phyloP scores from a whole-genome alignment of 306 rosid genomes.

The Vicia sativa region DNA sequence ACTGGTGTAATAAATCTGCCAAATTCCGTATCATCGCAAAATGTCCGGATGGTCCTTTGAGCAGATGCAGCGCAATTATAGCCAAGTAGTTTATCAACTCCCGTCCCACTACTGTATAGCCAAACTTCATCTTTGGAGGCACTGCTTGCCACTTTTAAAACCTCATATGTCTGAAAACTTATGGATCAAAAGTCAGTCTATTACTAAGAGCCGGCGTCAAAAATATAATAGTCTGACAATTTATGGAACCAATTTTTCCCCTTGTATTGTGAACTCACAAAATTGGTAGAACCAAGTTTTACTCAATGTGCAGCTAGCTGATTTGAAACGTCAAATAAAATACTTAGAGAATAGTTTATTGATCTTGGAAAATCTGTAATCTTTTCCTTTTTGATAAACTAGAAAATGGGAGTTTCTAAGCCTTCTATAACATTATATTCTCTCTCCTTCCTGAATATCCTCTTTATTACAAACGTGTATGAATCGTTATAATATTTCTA shows the following conservation, averaged over 20 bases:
- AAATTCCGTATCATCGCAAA: conserved; percentile 54
- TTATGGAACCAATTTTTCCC: too few species aligned
- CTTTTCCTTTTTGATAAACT: not conserved
- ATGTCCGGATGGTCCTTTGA: conserved; percentile 45
- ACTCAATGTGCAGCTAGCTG: conserved; percentile 26
- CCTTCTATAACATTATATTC: conserved; percentile 16
- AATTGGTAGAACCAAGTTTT: conserved; percentile 8
- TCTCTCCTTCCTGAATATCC: not conserved
- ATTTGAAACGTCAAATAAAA: conserved; percentile 15
- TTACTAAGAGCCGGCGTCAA: conserved; percentile 33
- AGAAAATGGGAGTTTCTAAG: conserved; percentile 8
- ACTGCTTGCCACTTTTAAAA: conserved; percentile 62
- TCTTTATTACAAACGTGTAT: not conserved
- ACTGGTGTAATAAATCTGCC: conserved; percentile 61
- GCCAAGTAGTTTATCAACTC: conserved; percentile 49
- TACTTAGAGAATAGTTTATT: conserved; percentile 9
- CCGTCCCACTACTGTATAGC: conserved; percentile 62
- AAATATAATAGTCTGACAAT: conserved; percentile 23
- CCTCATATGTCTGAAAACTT: conserved; percentile 71
- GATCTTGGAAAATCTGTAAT: conserved; percentile 14
- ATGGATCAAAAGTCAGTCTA: conserved; percentile 49
- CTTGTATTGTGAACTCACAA: conserved; percentile 4
- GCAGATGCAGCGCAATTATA: conserved; percentile 43
- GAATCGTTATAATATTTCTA: not conserved
- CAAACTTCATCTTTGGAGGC: conserved; percentile 64